These are phyloP conservation scores for Talaromyces sp. DNA, from an alignment of 2,329 filamentous ascomycete species.

Conservation along the genomic window DNA sequence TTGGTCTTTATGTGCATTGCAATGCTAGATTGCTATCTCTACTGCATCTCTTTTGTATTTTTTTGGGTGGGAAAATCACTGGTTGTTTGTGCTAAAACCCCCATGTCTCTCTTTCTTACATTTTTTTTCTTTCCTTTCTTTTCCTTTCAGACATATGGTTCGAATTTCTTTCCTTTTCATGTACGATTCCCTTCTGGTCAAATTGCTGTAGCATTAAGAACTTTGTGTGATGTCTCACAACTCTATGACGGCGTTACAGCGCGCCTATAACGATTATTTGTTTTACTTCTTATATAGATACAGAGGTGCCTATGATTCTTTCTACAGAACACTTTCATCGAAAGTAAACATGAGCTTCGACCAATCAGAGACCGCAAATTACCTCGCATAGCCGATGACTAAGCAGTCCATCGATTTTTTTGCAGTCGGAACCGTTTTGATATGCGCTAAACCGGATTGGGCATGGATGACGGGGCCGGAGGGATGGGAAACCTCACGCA, in stretches of 20 bases:
- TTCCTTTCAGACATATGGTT: background rate
- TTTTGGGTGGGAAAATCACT: background rate
- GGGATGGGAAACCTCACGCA: slow-evolving; percentile 14
- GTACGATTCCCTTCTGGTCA: background rate
- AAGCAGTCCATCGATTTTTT: background rate
- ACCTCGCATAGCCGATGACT: too few relatives aligned
- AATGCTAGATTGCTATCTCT: background rate
- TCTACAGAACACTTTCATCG: too few relatives aligned
- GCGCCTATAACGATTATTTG: background rate
- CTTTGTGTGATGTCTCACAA: background rate
- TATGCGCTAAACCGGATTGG: slow-evolving; percentile 2
- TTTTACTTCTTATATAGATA: background rate
- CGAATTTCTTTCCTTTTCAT: background rate
- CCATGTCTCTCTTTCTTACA: background rate
- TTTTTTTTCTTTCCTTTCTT: background rate
- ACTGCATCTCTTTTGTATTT: slow-evolving; percentile 2
- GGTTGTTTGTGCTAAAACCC: background rate
- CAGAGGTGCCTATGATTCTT: background rate
- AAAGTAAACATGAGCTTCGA: background rate
- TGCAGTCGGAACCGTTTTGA: slow-evolving; percentile 5
- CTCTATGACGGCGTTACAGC: background rate
- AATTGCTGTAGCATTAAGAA: background rate
- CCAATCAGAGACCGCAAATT: background rate
- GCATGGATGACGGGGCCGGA: slow-evolving; percentile 15
- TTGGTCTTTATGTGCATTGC: background rate